A percentile compares a stretch with the other conserved stretches of the same genome.
Evolutionary conservation across 2,329 filamentous ascomycete genomes (phyloP).

Genomic region (Aspergillus felis): DNA sequence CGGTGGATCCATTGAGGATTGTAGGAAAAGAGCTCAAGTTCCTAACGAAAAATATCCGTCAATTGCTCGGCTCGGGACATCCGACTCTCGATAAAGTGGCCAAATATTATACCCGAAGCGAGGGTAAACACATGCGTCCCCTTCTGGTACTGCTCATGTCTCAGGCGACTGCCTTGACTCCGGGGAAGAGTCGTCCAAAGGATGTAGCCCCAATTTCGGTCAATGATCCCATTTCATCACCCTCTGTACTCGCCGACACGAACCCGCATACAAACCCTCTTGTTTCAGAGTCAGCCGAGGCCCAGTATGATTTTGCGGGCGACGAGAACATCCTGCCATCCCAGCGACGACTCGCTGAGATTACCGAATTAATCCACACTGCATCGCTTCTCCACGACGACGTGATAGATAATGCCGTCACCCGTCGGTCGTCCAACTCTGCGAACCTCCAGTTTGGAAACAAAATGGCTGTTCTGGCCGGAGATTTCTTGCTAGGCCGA

Average conservation of each 20-base stretch:
- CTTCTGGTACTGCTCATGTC: constrained; percentile 96
- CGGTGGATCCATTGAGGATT: constrained; percentile 80
- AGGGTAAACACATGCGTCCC: constrained; percentile 94
- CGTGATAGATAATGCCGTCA: constrained; percentile 89
- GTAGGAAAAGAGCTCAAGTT: constrained; percentile 98
- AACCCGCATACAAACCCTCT: constrained; percentile 67
- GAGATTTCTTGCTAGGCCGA: constrained; percentile 90
- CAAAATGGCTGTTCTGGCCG: constrained; percentile 97
- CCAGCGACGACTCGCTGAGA: constrained; percentile 88
- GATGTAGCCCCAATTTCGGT: constrained; percentile 41
- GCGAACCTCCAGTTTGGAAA: constrained; percentile 96
- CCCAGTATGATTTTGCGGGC: constrained; percentile 37
- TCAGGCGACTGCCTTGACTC: constrained; percentile 80
- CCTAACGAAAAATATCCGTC: constrained; percentile 85
- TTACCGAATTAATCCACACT: constrained; percentile 95
- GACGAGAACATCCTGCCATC: constrained; percentile 74
- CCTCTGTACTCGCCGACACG: constrained; percentile 67
- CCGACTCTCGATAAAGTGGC: constrained; percentile 90
- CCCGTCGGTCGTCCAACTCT: constrained; percentile 76
- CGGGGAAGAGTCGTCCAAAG: constrained; percentile 50
- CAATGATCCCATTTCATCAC: constrained; percentile 58
- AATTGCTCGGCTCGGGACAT: constrained; percentile 89
- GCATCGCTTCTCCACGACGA: constrained; percentile 96
- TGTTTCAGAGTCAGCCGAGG: constrained; percentile 41
- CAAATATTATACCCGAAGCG: constrained; percentile 95